Evolutionary conservation across 192 early-diverging fungal genomes (phyloP), one percentile per base, ranked within the genome.

Genomic region (Coemansia pectinata): DNA sequence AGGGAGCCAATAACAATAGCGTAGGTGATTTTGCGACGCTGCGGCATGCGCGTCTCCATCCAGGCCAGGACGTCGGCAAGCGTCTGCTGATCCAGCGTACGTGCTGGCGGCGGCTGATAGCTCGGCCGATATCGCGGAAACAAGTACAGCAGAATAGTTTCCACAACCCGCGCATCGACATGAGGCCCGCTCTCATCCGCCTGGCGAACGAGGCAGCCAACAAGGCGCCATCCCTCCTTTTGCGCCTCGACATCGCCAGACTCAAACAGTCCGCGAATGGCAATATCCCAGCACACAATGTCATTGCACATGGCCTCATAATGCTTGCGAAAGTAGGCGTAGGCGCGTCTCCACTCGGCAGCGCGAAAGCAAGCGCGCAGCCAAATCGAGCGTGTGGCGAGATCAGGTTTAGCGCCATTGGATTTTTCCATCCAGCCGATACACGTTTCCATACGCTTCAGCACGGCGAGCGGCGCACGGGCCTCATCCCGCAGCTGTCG

Each of bases 281-380:
- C 29, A 12, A 44, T 74, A 42, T 83, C 80, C 75, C 80, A 83
- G 69, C 72, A 71, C 10, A 71, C 75, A 1, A 63, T 33, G 27
- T 77, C 75, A n/a, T 5, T 15, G n/a, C 44, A 29, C 67, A 74
- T 71, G 1, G 0, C 40, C 27, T 21, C 62, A 14, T 25, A 42
- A 34, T 77, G 40, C 4, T 11, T 33, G 19, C 59, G 57, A 63
- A 83, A 83, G 33, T 52, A 77, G 2, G 29, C 21, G 7, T 31
- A 63, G 12, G 65, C 80, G 2, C 41, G 15, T 0, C 4, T 12
- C 80, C 80, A 83, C 34, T 64, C 48, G 33, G 66, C 71, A 11
- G 41, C 23, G 5, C 69, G 76, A 62, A 83, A 77, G n/a, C 72
- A 74, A 1, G 80, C 80, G 4, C 80, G 80, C 58, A 83, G 57